phyloP scores from a whole-genome alignment of 805 yeast genomes.

The Metschnikowia santaceciliae region DNA sequence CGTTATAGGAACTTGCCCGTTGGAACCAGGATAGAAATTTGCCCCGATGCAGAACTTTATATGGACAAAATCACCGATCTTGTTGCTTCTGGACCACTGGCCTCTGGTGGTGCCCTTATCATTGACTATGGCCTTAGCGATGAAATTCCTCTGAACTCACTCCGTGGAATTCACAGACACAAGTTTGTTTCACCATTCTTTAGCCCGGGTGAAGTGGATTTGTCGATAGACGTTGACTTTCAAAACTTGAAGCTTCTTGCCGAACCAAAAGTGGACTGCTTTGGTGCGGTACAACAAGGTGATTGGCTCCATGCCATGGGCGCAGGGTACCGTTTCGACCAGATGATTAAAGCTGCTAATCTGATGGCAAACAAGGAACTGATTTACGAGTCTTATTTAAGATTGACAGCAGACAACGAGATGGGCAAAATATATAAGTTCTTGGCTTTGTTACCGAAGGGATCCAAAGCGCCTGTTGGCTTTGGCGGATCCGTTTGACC shows the following conservation, averaged over 20 bases:
- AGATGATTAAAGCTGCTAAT: constrained; percentile 41
- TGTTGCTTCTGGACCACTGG: constrained; percentile 30
- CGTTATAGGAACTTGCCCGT: constrained; percentile 53
- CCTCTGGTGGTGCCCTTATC: constrained; percentile 61
- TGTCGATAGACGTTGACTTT: constrained; percentile 83
- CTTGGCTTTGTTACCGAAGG: constrained; percentile 54
- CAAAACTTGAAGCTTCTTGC: constrained; percentile 41
- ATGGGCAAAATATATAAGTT: constrained; percentile 82
- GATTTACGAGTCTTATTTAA: constrained; percentile 52
- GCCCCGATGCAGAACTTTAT: constrained; percentile 66
- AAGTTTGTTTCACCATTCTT: constrained; percentile 69
- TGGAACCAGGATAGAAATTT: constrained; percentile 63
- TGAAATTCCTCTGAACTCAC: constrained; percentile 63
- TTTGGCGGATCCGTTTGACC: constrained; percentile 31
- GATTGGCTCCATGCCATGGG: constrained; percentile 78
- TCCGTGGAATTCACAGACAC: constrained; percentile 72
- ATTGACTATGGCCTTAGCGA: constrained; percentile 73
- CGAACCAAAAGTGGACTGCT: constrained; percentile 22
- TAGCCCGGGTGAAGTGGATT: constrained; percentile 76
- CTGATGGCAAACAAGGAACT: constrained; percentile 47
- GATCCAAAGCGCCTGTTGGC: constrained; percentile 47
- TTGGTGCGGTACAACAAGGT: constrained; percentile 71
- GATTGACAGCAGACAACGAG: constrained; percentile 59
- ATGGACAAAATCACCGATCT: constrained; percentile 50
- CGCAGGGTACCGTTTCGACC: constrained; percentile 63